Percentiles rank a stretch among this genome's conserved stretches.
These are phyloP conservation scores for Bolboschoenoplectus hybrid DNA, from an alignment of 202 grass and related monocot species.

Conservation along the genomic window DNA sequence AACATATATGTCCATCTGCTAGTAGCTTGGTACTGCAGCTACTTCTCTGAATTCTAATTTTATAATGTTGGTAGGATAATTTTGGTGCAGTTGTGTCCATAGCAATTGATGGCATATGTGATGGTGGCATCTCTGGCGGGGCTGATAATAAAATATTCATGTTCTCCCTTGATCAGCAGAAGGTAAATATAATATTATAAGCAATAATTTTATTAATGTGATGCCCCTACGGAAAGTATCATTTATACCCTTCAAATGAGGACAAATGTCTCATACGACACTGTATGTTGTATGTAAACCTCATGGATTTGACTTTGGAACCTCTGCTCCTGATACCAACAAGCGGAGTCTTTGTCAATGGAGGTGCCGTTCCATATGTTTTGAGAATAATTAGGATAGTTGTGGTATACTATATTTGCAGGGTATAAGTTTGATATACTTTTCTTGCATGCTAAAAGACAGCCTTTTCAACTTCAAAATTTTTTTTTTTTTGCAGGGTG, in stretches of 20 bases:
- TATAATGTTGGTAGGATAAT: conserved; percentile 43
- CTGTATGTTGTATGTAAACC: background rate
- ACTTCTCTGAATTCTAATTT: conserved; percentile 38
- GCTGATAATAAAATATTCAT: conserved; percentile 84
- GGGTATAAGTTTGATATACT: background rate
- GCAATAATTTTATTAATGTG: background rate
- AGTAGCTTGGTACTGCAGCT: background rate
- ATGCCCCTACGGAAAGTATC: background rate
- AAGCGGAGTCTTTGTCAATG: background rate
- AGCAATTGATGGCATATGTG: conserved; percentile 73
- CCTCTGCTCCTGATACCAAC: background rate
- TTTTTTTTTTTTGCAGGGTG: conserved; percentile 45
- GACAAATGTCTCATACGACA: background rate
- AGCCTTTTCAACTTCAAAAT: conserved; percentile 4
- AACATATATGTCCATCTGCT: background rate
- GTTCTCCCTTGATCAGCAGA: conserved; percentile 70
- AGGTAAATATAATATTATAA: conserved; percentile 44
- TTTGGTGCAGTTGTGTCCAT: conserved; percentile 79
- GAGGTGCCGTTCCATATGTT: background rate
- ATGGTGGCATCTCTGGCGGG: conserved; percentile 84
- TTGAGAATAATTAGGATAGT: background rate
- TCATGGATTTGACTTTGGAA: background rate
- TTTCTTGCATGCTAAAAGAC: conserved; percentile 4
- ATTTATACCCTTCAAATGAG: background rate
- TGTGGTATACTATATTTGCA: background rate